Conservation (phyloP, 2,329 filamentous ascomycete species). For the Phyllachora maydis region DNA sequence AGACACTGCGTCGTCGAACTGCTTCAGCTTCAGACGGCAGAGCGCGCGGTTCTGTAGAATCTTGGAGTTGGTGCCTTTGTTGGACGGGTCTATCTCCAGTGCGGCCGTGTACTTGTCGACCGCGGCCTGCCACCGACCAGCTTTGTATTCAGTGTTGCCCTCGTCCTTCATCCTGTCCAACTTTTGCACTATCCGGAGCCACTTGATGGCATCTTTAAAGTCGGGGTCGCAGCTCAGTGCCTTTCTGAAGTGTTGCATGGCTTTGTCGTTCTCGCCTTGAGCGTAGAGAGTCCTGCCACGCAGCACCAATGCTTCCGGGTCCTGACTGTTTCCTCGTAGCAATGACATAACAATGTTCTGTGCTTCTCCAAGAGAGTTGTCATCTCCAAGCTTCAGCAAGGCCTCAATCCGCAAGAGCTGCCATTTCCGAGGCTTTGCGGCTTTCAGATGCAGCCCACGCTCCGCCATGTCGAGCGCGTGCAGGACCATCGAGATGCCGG, state of each 20-base stretch:
- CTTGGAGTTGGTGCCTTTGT: slow-evolving; percentile 88
- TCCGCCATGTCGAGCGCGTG: slow-evolving; percentile 85
- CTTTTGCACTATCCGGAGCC: slow-evolving; percentile 76
- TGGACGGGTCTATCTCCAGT: slow-evolving; percentile 65
- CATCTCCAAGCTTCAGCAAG: slow-evolving; percentile 77
- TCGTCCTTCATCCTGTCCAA: slow-evolving; percentile 86
- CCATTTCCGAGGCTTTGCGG: slow-evolving; percentile 78
- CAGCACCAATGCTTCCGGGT: slow-evolving; percentile 83
- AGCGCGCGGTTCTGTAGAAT: slow-evolving; percentile 83
- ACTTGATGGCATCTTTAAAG: slow-evolving; percentile 72
- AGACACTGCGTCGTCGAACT: slow-evolving; percentile 59
- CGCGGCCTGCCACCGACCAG: slow-evolving; percentile 57
- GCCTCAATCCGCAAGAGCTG: slow-evolving; percentile 81
- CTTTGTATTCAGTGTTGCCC: slow-evolving; percentile 80
- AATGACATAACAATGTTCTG: slow-evolving; percentile 83
- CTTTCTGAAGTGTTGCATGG: slow-evolving; percentile 77
- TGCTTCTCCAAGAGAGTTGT: slow-evolving; percentile 75
- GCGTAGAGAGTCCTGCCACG: slow-evolving; percentile 74
- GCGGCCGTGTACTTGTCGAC: slow-evolving; percentile 72
- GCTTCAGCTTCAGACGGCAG: slow-evolving; percentile 65
- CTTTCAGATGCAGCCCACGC: slow-evolving; percentile 53
- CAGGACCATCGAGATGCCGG: slow-evolving; percentile 74
- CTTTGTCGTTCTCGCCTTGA: slow-evolving; percentile 89
- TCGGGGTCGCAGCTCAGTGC: slow-evolving; percentile 83
- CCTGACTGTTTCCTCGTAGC: slow-evolving; percentile 68